Evolutionary conservation across 768 basidiomycete species (phyloP), one percentile per base, ranked within the genome.

Genomic region (Galerina sulciceps): DNA sequence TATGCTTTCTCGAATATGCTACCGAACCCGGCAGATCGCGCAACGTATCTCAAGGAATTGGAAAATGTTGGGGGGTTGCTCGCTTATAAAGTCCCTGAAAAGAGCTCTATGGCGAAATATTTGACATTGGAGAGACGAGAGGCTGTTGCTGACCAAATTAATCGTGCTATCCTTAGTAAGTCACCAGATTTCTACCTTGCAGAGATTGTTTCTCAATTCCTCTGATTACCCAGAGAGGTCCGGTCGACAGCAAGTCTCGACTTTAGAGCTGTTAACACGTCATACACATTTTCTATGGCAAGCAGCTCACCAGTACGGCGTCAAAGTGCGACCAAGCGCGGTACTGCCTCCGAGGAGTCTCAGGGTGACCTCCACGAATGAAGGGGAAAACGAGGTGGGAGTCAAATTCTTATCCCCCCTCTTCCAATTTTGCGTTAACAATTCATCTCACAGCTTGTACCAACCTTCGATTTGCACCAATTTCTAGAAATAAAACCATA

Each of bases 81-180:
- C 43, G 93, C 89, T n/a, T 97, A 96, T 72, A 82, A 81, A 37
- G 80, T 87, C 17, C 91, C 94, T 0, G 92, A 93, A 66, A 83
- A 78, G 37, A 93, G 93, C 65, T 82, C 89, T 0, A 80, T 94
- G 66, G 77, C 83, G 14, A 86, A 81, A 55, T 98, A 96, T 73
- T 72, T 97, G 59, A 81, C 83, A 37, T 87, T 89, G 70, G 85
- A 85, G 52, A 79, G 95, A 67, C 83, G 95, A 58, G 89, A 91
- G 62, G 85, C 84, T 5, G 83, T 97, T 18, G 94, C 94, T 5
- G 90, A 93, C 57, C 91, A 95, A 74, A 87, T 99, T 41, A 91
- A 96, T 63, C 81, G 85, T 43, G 95, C 94, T 14, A 90, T 97
- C 46, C 73, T 97, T 11, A 77, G 95, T 95, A 65, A 69, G 92